Evolutionary conservation across 1,284 basidiomycete genomes (phyloP).

Genomic region (Porodaedalea pini): DNA sequence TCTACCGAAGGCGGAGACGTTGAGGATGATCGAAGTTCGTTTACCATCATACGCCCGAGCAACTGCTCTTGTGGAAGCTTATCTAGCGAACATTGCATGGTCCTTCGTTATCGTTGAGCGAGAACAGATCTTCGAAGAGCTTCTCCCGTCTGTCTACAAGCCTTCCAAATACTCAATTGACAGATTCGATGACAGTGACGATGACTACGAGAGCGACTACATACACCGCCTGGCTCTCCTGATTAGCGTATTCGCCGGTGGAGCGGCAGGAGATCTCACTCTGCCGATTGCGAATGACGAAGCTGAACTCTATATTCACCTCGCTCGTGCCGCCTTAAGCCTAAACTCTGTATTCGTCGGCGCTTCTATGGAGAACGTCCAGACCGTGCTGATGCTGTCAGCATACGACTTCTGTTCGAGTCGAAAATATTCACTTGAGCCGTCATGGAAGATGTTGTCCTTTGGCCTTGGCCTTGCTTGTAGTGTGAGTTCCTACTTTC

Average conservation of each 20-base stretch:
- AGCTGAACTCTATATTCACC: constrained; percentile 27
- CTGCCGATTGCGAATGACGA: constrained; percentile 20
- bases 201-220: not conserved
- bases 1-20: not conserved
- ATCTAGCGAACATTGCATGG: not conserved
- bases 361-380: constrained; percentile 34
- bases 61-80: constrained; percentile 8
- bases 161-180: not conserved
- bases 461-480: constrained; percentile 26
- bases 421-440: constrained; percentile 25
- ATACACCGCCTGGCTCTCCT: constrained; percentile 24
- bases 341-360: constrained; percentile 35
- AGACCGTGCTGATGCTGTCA: constrained; percentile 28
- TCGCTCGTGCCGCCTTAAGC: constrained; percentile 32
- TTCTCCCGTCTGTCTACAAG: constrained; percentile 8
- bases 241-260: constrained; percentile 24
- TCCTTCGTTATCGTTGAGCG: constrained; percentile 5
- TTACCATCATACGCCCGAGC: constrained; percentile 13
- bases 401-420: constrained; percentile 26
- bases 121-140: constrained; percentile 12
- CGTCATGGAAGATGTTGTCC: constrained; percentile 27
- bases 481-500: constrained; percentile 23
- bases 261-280: constrained; percentile 22
- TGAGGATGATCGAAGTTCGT: not conserved
- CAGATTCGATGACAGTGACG: not conserved